phyloP scores from a whole-genome alignment of 1,284 basidiomycete genomes.

The Rhodotorula mucilaginosa region DNA sequence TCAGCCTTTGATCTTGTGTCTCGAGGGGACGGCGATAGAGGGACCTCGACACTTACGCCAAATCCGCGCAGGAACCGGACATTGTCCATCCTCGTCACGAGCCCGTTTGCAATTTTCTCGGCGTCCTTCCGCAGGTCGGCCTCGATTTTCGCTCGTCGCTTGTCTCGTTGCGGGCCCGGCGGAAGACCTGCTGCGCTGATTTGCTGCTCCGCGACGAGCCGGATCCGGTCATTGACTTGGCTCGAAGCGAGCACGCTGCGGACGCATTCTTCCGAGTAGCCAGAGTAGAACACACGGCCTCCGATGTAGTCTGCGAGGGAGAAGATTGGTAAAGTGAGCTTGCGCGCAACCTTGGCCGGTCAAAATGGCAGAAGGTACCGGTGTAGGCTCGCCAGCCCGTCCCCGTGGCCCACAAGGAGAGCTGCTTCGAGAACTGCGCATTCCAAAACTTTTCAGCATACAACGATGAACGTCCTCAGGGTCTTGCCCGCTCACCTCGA shows the following conservation, averaged over 20 bases:
- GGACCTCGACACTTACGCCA: constrained; percentile 29
- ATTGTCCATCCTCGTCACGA: constrained; percentile 38
- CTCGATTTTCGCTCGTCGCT: constrained; percentile 21
- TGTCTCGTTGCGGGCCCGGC: background rate
- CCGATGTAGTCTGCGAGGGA: constrained; percentile 35
- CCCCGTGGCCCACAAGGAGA: constrained; percentile 32
- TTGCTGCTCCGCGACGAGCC: constrained; percentile 6
- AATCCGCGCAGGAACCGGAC: constrained; percentile 35
- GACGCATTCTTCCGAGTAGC: constrained; percentile 31
- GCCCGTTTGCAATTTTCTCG: constrained; percentile 18
- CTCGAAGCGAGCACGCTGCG: constrained; percentile 12
- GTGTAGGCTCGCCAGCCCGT: constrained; percentile 37
- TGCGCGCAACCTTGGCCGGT: too few species aligned
- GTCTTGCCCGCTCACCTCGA: constrained; percentile 18
- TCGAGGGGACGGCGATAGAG: too few species aligned
- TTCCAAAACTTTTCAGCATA: too few species aligned
- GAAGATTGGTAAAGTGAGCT: background rate
- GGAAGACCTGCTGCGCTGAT: constrained; percentile 5
- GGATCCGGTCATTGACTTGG: constrained; percentile 24
- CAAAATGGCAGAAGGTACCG: background rate
- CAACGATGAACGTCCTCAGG: background rate
- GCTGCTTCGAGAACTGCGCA: constrained; percentile 33
- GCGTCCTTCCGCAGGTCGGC: constrained; percentile 15
- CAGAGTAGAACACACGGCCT: constrained; percentile 30
- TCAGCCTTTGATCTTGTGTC: too few species aligned